A percentile compares a stretch with the other conserved stretches of the same genome.
Conservation (phyloP, 116 monocot genomes). For the Trichopus zeylanicus region DNA sequence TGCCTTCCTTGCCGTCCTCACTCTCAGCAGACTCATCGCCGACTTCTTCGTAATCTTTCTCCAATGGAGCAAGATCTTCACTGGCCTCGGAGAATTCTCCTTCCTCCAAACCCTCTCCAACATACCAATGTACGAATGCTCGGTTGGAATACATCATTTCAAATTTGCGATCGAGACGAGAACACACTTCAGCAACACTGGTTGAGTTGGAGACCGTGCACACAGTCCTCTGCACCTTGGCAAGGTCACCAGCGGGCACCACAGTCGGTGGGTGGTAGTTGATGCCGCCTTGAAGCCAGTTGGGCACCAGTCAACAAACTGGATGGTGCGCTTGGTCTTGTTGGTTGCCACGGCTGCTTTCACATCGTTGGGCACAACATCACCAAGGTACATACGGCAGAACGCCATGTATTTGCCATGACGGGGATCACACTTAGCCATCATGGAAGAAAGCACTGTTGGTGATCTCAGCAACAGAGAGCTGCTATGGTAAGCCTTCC, state of each 20-base stretch:
- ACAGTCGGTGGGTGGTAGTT: conserved; percentile 21
- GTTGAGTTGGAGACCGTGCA: conserved; percentile 20
- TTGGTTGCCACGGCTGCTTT: neutral
- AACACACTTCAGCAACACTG: conserved; percentile 16
- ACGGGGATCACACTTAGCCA: neutral
- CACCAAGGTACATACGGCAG: neutral
- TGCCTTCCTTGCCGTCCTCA: conserved; percentile 9
- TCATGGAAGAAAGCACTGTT: neutral
- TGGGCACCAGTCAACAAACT: conserved; percentile 3
- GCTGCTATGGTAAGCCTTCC: neutral
- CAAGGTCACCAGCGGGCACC: conserved; percentile 14
- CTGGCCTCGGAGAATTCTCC: conserved; percentile 43
- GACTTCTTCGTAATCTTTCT: conserved; percentile 42
- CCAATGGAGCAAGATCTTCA: conserved; percentile 34
- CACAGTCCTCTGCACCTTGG: conserved; percentile 9
- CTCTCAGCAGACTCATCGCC: conserved; percentile 25
- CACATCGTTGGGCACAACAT: neutral
- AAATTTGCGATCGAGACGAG: conserved; percentile 18
- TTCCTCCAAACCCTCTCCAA: conserved; percentile 40
- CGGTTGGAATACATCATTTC: conserved; percentile 27
- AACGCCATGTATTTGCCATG: neutral
- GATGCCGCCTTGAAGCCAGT: conserved; percentile 18
- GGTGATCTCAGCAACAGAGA: neutral
- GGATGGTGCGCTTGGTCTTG: neutral
- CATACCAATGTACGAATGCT: conserved; percentile 41